Evolutionary conservation across 1,139 yeast species (phyloP).

Genomic region (Pichia sp.): DNA sequence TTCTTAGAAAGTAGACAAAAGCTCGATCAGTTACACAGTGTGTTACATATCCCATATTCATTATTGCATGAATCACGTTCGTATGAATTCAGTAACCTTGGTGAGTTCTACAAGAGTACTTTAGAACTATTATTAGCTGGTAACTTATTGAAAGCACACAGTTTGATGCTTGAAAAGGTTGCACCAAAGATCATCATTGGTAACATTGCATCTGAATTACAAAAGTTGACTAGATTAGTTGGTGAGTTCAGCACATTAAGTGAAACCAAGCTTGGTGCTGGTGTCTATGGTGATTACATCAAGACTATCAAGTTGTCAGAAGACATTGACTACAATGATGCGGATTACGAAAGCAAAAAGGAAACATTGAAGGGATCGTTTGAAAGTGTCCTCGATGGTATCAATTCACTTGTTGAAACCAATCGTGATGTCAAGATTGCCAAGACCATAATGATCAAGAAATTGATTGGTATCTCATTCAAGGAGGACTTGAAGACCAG

Average conservation of each 20-base stretch:
- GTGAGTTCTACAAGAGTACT: conserved; percentile 59
- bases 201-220: conserved; percentile 34
- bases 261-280: conserved; percentile 63
- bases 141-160: conserved; percentile 64
- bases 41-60: conserved; percentile 45
- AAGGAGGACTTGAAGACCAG: conserved; percentile 22
- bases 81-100: conserved; percentile 40
- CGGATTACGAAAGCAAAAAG: conserved; percentile 1
- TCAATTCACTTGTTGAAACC: conserved; percentile 6
- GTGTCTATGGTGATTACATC: conserved; percentile 51
- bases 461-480: conserved; percentile 38
- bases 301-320: conserved; percentile 27
- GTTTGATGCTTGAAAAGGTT: conserved; percentile 49
- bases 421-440: conserved; percentile 13
- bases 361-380: neutral
- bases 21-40: conserved; percentile 37
- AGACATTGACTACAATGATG: conserved; percentile 4
- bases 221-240: conserved; percentile 42
- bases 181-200: conserved; percentile 69
- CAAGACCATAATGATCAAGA: conserved; percentile 49
- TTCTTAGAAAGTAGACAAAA: conserved; percentile 31
- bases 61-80: conserved; percentile 56
- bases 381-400: conserved; percentile 7
- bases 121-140: conserved; percentile 62
- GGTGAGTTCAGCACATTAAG: conserved; percentile 45